phyloP scores from a whole-genome alignment of 805 yeast species.

The Aciculoconidium aculeatum region DNA sequence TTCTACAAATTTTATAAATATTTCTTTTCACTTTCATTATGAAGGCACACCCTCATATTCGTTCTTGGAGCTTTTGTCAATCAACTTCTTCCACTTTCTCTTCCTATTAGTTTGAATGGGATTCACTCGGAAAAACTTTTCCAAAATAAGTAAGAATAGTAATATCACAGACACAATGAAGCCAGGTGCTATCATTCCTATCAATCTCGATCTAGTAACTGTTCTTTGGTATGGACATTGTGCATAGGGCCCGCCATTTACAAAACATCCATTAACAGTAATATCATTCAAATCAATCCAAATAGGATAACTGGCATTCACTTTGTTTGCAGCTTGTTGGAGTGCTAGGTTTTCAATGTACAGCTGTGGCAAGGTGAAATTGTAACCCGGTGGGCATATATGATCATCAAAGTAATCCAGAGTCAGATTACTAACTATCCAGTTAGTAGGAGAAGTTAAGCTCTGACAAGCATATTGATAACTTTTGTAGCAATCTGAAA shows the following conservation, averaged over 20 bases:
- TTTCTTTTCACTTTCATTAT: conserved; percentile 21
- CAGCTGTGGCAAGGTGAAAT: conserved; percentile 31
- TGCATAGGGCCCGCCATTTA: conserved; percentile 72
- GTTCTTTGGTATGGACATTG: conserved; percentile 69
- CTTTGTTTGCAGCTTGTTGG: conserved; percentile 20
- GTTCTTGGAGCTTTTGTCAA: conserved; percentile 49
- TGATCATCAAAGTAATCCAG: conserved; percentile 45
- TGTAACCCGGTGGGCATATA: conserved; percentile 30
- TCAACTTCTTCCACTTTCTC: conserved; percentile 54
- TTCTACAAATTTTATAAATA: not conserved
- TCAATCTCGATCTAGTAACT: conserved; percentile 50
- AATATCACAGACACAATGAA: conserved; percentile 50
- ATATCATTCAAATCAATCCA: conserved; percentile 87
- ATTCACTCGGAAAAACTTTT: conserved; percentile 48
- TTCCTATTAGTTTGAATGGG: conserved; percentile 71
- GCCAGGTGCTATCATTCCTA: conserved; percentile 63
- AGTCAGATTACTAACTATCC: too few relatives aligned
- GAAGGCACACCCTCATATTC: conserved; percentile 89
- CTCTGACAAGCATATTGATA: conserved; percentile 54
- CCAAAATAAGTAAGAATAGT: conserved; percentile 43
- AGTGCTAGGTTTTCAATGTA: conserved; percentile 28
- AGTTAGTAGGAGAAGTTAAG: conserved; percentile 29
- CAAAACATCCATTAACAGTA: conserved; percentile 74
- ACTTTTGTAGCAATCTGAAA: conserved; percentile 58
- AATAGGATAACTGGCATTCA: conserved; percentile 29